Percentiles rank a stretch among this genome's conserved stretches.
Evolutionary conservation across 2,329 filamentous ascomycete species (phyloP).

Genomic region (Cladosporium sp.): DNA sequence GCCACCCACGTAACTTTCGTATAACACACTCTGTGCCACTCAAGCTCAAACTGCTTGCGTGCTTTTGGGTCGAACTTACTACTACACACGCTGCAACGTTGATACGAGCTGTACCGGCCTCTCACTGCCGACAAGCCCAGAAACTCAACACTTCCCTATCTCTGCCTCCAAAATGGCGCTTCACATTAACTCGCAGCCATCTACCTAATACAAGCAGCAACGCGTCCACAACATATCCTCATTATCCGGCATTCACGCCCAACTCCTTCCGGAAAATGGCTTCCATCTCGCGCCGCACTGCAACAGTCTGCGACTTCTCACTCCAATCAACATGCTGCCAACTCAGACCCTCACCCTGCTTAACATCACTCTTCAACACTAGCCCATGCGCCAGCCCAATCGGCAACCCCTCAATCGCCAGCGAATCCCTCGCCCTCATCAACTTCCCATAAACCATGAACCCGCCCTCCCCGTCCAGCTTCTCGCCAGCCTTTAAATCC

Average conservation of each 20-base stretch:
- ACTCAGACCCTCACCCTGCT: constrained; percentile 47
- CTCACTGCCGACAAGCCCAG: neutral
- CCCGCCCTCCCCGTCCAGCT: constrained; percentile 50
- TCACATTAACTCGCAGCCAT: neutral
- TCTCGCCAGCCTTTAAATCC: constrained; percentile 49
- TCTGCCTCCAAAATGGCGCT: neutral
- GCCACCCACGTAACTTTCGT: constrained; percentile 7
- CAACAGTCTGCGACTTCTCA: constrained; percentile 43
- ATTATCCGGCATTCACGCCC: constrained; percentile 13
- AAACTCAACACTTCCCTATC: neutral
- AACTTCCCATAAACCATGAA: constrained; percentile 51
- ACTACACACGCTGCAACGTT: neutral
- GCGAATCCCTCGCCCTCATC: constrained; percentile 44
- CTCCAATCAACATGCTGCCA: constrained; percentile 51
- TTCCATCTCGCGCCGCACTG: constrained; percentile 50
- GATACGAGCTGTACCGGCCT: neutral
- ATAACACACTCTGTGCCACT: neutral
- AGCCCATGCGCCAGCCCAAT: constrained; percentile 50
- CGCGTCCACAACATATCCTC: neutral
- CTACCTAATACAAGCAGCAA: neutral
- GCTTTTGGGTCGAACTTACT: neutral
- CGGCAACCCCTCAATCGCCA: constrained; percentile 46
- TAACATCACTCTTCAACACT: constrained; percentile 45
- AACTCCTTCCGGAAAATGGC: constrained; percentile 38
- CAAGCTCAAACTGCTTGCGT: neutral